Evolutionary conservation across 1,139 yeast genomes (phyloP), one percentile per base, ranked within the genome.

Genomic region (Blastobotrys raffinosifermentans): DNA sequence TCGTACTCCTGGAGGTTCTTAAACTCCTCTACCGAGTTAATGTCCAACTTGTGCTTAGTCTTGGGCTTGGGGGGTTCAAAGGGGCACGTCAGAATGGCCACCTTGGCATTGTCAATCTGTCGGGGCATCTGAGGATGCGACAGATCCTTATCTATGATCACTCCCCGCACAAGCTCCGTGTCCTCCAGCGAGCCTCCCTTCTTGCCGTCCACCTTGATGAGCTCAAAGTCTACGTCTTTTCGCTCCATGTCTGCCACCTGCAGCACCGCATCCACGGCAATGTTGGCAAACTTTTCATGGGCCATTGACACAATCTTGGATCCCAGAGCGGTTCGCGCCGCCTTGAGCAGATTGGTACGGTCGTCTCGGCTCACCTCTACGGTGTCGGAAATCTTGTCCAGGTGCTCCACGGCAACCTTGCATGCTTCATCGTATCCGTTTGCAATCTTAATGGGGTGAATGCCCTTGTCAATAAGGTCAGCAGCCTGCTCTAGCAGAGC

Each of bases 11-110:
- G 98, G 57, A 91, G 73, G 44, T 76, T 82, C 62, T 82, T 75
- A 66, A 89, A 91, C 64, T 93, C 98, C 55, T 89, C 97, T 16
- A 87, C 96, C 15, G 82, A 69, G 14, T 91, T 76, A 47, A 93
- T 91, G 60, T 91, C 96, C 55, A 91, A 73, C 72, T 91, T 91
- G 67, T 93, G 98, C 66, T 91, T 91, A 15, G 99, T 93, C 68
- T 91, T 93, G 51, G 98, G 99, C 66, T 91, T 91, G 53, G 99
- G 99, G 30, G 99, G 99, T 69, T 91, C 99, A 60, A 91, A 91
- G 53, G 99, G 97, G 67, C 97, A 89, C 2, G 99, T 91, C 59
- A 91, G 72, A 49, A 91, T 89, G 35, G 98, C 98, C 48, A 93
- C 73, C 60, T 82, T 85, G 48, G 89, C 94, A 62, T 89, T 83